These are phyloP conservation scores for Geotrichum bryndzae DNA, from an alignment of 1,139 yeast genomes.

Conservation along the genomic window DNA sequence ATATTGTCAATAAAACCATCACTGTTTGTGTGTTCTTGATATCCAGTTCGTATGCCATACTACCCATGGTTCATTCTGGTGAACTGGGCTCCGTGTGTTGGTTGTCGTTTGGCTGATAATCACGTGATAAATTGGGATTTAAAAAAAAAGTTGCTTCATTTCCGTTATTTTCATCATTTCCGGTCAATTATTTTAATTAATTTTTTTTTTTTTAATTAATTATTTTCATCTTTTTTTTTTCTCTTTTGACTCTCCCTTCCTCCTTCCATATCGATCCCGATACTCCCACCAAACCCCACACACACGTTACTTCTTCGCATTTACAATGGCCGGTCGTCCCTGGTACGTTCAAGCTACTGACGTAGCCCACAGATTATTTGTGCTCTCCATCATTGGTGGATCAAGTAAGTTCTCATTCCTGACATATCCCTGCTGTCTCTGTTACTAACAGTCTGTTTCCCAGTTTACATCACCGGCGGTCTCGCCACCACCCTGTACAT, in stretches of 20 bases:
- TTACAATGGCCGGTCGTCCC: slow-evolving; percentile 45
- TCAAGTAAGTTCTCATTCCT: slow-evolving; percentile 37
- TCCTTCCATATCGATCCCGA: neutral
- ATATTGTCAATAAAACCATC: too few relatives aligned
- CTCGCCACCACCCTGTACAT: slow-evolving; percentile 57
- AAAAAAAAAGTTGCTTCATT: neutral
- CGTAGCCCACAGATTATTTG: slow-evolving; percentile 76
- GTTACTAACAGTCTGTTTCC: neutral
- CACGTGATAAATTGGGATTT: neutral
- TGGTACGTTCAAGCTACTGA: slow-evolving; percentile 77
- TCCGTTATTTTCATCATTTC: too few relatives aligned
- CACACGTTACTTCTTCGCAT: neutral
- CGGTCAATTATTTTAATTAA: too few relatives aligned
- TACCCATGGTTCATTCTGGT: too few relatives aligned
- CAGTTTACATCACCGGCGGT: slow-evolving; percentile 51
- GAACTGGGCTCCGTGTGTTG: too few relatives aligned
- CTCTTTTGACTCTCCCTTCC: neutral
- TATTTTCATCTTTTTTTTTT: too few relatives aligned
- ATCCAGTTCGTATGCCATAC: too few relatives aligned
- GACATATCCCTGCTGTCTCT: neutral
- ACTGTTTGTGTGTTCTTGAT: too few relatives aligned
- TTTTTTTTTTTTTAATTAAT: too few relatives aligned
- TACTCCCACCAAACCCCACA: neutral
- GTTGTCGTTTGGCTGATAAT: neutral
- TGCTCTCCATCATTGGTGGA: slow-evolving; percentile 68